Evolutionary conservation across 2,329 filamentous ascomycete genomes (phyloP), one percentile per base, ranked within the genome.

Genomic region (Phaeosphaeria sp.): DNA sequence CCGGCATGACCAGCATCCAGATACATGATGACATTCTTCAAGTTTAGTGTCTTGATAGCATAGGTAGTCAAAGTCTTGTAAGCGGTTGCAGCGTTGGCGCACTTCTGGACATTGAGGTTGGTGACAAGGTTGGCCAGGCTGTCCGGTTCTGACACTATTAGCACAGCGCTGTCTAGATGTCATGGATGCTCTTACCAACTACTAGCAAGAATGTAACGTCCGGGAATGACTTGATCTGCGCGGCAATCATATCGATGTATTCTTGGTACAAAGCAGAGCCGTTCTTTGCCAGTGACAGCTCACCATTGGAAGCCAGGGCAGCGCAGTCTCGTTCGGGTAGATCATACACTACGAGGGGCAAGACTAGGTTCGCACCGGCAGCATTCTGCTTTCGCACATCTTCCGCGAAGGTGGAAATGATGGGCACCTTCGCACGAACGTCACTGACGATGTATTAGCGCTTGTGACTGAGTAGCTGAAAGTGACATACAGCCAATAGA

Each of bases 241-340:
- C 70, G 50, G 79, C 81, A 62, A 88, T 86, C 42, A 78, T 74
- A 73, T 84, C 81, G 57, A 84, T 83, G 62, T 84, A 84, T 17
- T 27, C 41, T 65, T 83, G 80, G 74, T 85, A 85, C 13, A 82
- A 78, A 27, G 73, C 77, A 44, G 81, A 71, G 20, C 82, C 77
- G 48, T 82, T 72, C 58, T 87, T 75, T 56, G 82, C 84, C 56
- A 87, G 83, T 11, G 79, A 76, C 41, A 85, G 82, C 72, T 88
- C 85, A 62, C 86, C 85, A 67, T 88, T 88, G 60, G 85, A 87
- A n/a, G 86, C 85, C 67, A 84, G 78, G 46, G 86, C 86, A n/a
- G 85, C 82, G 65, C 86, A 88, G 68, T 88, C 86, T 72, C 86
- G 83, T 63, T 87, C 85, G 43, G 86, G 86, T 11, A 88, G 77